Percentiles rank a stretch among this genome's conserved stretches.
Conservation (phyloP, 148 eudicot species). For the Polygonum aviculare region DNA sequence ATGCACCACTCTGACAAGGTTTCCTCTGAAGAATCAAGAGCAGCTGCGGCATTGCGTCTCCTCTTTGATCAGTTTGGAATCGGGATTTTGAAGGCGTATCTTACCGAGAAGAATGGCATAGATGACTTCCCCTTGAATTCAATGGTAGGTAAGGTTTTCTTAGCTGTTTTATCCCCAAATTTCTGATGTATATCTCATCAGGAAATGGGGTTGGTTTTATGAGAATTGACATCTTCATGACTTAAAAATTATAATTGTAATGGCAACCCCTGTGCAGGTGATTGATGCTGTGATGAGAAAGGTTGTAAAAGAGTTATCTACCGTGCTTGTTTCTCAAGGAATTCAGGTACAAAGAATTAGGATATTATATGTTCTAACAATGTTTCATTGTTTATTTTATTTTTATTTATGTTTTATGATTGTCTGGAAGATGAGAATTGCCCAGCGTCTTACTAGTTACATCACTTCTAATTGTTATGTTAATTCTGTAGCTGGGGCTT, state of each 20-base stretch:
- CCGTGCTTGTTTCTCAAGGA: constrained; percentile 60
- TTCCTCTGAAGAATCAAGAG: constrained; percentile 49
- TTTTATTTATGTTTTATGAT: neutral
- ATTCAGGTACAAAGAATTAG: constrained; percentile 44
- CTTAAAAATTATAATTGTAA: neutral
- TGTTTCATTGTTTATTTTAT: neutral
- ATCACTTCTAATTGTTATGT: neutral
- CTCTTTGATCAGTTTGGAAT: constrained; percentile 67
- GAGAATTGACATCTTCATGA: neutral
- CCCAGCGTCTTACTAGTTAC: neutral
- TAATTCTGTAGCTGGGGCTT: constrained; percentile 49
- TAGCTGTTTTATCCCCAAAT: constrained; percentile 4
- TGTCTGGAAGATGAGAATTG: no score
- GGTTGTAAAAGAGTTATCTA: constrained; percentile 69
- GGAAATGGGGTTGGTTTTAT: neutral
- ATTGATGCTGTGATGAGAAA: constrained; percentile 69
- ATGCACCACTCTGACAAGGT: constrained; percentile 57
- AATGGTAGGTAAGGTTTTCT: constrained; percentile 87
- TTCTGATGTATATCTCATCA: neutral
- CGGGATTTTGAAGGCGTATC: constrained; percentile 54
- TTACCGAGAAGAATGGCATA: constrained; percentile 37
- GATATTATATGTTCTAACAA: neutral
- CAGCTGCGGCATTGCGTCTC: constrained; percentile 39
- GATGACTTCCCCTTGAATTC: constrained; percentile 66
- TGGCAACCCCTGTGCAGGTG: constrained; percentile 41